Evolutionary conservation across 1,284 basidiomycete species (phyloP), one percentile per base, ranked within the genome.

Genomic region (Ganoderma boninense): DNA sequence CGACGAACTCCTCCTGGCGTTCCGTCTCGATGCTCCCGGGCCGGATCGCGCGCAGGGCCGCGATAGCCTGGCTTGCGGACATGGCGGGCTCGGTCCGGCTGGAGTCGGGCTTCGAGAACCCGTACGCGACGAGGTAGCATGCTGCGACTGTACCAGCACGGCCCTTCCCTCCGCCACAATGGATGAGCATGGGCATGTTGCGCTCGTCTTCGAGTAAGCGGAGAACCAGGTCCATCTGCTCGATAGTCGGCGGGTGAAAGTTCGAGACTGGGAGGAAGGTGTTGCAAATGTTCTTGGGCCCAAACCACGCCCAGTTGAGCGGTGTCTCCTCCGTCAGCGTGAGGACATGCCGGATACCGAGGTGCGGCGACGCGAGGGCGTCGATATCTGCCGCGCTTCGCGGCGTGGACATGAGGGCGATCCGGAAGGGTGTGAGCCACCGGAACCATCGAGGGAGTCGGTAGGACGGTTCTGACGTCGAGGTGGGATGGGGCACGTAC

Each of bases 81-180:
- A 89, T 81, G 42, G 81, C 79, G 1, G 89, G 89, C 64, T 85
- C 83, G 5, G 80, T 81, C 71, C 82, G 81, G 44, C 77, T 66
- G n/a, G 74, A 69, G 13, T 77, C 73, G 29, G 85, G 83, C 52
- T 79, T 81, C 16, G 77, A 75, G 76, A 89, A 89, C 0, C 89
- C 89, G 72, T 84, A 87, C 2, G 89, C 88, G 38, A 84, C 84
- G 57, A 91, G 80, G 73, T 89, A 89, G 73, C 88, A 90, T 0
- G 89, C 89, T 7, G 87, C 84, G 0, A 90, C 86, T 0, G 88
- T 90, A 13, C 90, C 89, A 23, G 89, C 89, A 18, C 89, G 84
- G 0, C 89, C 89, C 73, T 89, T 89, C 1, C 89, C 90, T 2
- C 89, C 89, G 20, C 87, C 89, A 74, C 89, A 90, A 73, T 91